phyloP scores from a whole-genome alignment of 805 yeast species.

The Henningerozyma blattae region DNA sequence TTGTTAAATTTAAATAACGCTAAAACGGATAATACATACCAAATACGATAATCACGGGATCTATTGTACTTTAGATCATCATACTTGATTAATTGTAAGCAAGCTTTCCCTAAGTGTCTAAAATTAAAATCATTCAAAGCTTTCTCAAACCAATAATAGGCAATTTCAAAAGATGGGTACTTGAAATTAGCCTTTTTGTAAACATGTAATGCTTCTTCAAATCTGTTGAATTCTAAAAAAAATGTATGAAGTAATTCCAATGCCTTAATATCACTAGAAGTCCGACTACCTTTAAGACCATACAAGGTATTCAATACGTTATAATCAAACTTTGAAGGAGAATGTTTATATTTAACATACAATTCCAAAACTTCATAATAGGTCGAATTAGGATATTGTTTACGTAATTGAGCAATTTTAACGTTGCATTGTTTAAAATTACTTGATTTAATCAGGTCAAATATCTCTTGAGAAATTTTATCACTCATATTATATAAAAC shows the following conservation, averaged over 20 bases:
- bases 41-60: conserved; percentile 29
- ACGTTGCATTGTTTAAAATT: conserved; percentile 38
- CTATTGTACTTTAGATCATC: conserved; percentile 2
- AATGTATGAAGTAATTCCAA: conserved; percentile 36
- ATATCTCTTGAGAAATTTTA: conserved; percentile 15
- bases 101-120: conserved; percentile 41
- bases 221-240: conserved; percentile 28
- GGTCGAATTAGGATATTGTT: conserved; percentile 44
- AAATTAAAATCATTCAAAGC: conserved; percentile 37
- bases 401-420: conserved; percentile 31
- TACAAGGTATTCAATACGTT: conserved; percentile 16
- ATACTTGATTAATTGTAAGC: conserved; percentile 28
- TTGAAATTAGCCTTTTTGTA: conserved; percentile 49
- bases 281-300: conserved; percentile 12
- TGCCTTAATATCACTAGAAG: conserved; percentile 39
- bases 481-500: too few relatives aligned
- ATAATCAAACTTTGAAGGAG: conserved; percentile 21
- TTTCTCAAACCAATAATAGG: conserved; percentile 46
- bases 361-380: conserved; percentile 31
- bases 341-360: conserved; percentile 20
- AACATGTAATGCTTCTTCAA: conserved; percentile 32
- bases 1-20: conserved; percentile 32
- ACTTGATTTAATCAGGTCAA: conserved; percentile 38
- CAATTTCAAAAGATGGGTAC: conserved; percentile 37
- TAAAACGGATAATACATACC: conserved; percentile 41